phyloP scores from a whole-genome alignment of 2,329 filamentous ascomycete genomes.

The Botrytis aclada region DNA sequence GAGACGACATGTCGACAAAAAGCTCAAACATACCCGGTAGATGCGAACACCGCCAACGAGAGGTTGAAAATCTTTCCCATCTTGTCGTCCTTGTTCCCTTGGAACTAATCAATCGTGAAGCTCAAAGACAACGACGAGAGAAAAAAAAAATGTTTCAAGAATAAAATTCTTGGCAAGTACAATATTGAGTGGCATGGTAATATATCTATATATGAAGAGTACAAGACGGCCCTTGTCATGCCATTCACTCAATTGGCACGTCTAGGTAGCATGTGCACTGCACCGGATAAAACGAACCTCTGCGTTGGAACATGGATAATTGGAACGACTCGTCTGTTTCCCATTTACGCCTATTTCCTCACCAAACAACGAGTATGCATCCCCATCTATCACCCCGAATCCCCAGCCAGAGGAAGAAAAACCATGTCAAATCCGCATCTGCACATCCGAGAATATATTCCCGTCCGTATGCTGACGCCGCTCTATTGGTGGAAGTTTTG shows the following conservation, averaged over 20 bases:
- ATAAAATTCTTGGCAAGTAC: slow-evolving; percentile 2
- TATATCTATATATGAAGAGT: slow-evolving; percentile 12
- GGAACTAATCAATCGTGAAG: neutral
- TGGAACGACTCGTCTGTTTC: neutral
- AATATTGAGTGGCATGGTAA: slow-evolving; percentile 8
- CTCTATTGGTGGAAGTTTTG: slow-evolving; percentile 10
- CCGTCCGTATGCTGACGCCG: neutral
- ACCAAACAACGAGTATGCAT: neutral
- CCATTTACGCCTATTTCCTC: neutral
- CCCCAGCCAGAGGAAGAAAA: neutral
- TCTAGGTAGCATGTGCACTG: neutral
- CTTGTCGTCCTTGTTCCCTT: neutral
- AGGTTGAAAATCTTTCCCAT: slow-evolving; percentile 46
- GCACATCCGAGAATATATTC: neutral
- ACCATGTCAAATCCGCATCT: neutral
- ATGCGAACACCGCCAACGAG: slow-evolving; percentile 43
- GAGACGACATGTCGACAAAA: neutral
- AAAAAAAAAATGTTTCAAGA: neutral
- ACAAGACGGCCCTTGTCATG: neutral
- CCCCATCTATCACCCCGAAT: neutral
- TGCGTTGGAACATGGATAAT: slow-evolving; percentile 13
- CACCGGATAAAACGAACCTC: slow-evolving; percentile 14
- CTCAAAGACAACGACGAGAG: neutral
- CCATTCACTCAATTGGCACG: neutral
- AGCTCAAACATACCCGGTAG: slow-evolving; percentile 36